Evolutionary conservation across 2,329 filamentous ascomycete species (phyloP), one percentile per base, ranked within the genome.

Genomic region (Colletotrichum orchidophilum): DNA sequence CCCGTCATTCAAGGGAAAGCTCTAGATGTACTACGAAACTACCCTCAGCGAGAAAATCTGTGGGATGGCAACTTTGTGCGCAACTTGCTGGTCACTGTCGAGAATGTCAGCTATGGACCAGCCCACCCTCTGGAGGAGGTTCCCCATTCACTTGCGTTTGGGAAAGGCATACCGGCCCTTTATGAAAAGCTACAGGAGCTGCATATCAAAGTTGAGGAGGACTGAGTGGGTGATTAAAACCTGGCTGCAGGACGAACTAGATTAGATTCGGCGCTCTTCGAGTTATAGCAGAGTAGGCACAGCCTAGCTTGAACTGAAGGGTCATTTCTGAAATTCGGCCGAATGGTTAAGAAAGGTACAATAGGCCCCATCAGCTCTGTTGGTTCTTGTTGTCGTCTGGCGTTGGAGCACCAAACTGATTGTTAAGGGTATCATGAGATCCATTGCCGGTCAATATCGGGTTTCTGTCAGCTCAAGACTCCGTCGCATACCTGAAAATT

Each of bases 191-290:
- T 70, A 15, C 57, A 62, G 31, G 57, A 63, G 24, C 27, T 61
- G 8, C 52, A 21, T 3, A 63, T 71, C 13, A 62, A 31, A 35
- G 57, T 46, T 7, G 39, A 63, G 18, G n/a, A 52, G 21, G 39
- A 46, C 27, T 59, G 11, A 62, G n/a, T 21, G 33, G 11, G 21
- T 49, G 18, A 60, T 18, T 46, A 26, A 4, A 91, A 86, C 83
- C 91, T 4, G 24, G 21, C 21, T 35, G 53, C 29, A 21, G 31
- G 9, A 9, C 31, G 1, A 33, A 55, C 3, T 35, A 6, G 18
- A 24, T 24, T 24, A 33, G 31, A 46, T 18, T 8, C 1, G 5
- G 39, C 18, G 39, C 6, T 21, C 2, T 46, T n/a, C 21, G 39
- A 11, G 9, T 11, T 46, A 5, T 7, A 21, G 12, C 9, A 8